Base-by-base conservation (phyloP, 345 rosid genomes). In the Corchorus olitorius region DNA sequence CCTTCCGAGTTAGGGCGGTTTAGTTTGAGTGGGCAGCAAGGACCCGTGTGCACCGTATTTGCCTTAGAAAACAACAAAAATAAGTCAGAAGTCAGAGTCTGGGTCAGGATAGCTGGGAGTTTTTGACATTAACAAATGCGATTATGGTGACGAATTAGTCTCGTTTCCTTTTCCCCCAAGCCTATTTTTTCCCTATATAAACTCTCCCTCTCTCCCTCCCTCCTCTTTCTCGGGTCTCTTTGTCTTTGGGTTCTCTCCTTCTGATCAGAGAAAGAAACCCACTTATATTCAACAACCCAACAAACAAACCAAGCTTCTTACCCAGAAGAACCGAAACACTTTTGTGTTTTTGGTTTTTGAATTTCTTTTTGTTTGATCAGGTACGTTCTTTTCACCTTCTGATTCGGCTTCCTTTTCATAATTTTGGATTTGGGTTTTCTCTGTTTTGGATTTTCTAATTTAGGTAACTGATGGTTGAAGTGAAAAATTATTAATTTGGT, bases 91-190 rank as follows among this genome's bases (percentile, higher is more conserved):
- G 8, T 6, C 48, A 8, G 10, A 35, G 17, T 34, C 9, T 13
- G 61, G 33, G 11, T 19, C 66, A 12, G 15, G n/a, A 2, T 14
- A 5, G 17, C 17, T 39, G 35, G 46, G 45, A 16, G 1, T n/a
- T 10, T 37, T 8, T 48, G 68, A 37, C 49, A 64, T n/a, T 11
- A 65, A 41, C 27, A 27, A 27, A 3, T 20, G 17, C 17, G 54
- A 35, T 64, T 39, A 64, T 64, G 46, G 68, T 64, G 49, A 64
- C 68, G 68, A 37, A 39, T 69, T 9, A 22, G 60, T 50, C 63
- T 72, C 50, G 3, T 58, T 55, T 39, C 6, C 63, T 43, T 50
- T 53, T 14, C 5, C 50, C 65, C 64, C 75, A 41, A 56, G 65
- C 50, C 37, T 12, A 19, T 39, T 37, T 8, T 2, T 27, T 43